A percentile compares a stretch with the other conserved stretches of the same genome.
Evolutionary conservation across 73 alveolate genomes (phyloP).

Genomic region (Paramecium primaurelia): DNA sequence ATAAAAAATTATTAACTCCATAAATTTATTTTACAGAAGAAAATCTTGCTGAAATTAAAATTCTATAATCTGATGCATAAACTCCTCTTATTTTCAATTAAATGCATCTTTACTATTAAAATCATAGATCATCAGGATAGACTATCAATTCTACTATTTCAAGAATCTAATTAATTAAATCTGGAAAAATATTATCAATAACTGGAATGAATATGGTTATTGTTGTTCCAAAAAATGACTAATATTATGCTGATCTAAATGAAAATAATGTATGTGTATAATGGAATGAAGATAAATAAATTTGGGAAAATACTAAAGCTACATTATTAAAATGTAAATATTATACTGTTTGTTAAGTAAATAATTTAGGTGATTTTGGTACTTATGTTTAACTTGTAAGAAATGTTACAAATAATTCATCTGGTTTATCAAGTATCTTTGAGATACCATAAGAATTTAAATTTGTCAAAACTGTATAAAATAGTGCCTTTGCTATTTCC

Average conservation of each 20-base stretch:
- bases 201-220: background rate
- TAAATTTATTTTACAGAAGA: background rate
- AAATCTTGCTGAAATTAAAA: background rate
- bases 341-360: constrained; percentile 9
- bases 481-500: constrained; percentile 24
- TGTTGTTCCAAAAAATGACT: background rate
- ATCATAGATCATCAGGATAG: background rate
- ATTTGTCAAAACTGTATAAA: background rate
- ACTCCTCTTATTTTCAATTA: constrained; percentile 13
- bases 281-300: constrained; percentile 38
- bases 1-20: background rate
- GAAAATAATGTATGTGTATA: constrained; percentile 16
- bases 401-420: background rate
- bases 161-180: background rate
- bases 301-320: background rate
- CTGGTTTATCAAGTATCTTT: background rate
- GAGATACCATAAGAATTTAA: background rate
- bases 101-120: constrained; percentile 4
- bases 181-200: background rate
- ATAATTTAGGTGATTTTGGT: background rate
- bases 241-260: background rate
- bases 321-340: background rate
- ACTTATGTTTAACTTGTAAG: background rate
- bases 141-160: background rate
- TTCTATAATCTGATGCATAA: background rate